Percentiles rank a stretch among this genome's conserved stretches.
Conservation (phyloP, 2,329 filamentous ascomycete species). For the Apiospora arundinis region DNA sequence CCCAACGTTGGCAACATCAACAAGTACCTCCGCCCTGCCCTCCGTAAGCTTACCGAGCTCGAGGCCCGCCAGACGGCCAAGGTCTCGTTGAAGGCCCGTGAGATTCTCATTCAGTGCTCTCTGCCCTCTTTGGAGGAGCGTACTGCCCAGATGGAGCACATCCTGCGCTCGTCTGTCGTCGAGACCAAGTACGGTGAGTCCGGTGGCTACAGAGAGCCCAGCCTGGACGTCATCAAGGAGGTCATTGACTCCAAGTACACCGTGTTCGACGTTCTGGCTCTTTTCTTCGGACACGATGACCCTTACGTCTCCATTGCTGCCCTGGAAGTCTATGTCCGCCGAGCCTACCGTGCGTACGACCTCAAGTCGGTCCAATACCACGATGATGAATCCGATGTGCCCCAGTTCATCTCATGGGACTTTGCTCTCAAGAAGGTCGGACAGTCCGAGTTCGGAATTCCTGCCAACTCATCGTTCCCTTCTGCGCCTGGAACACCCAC, state of each 20-base stretch:
- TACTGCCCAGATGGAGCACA: constrained; percentile 97
- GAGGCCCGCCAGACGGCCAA: constrained; percentile 87
- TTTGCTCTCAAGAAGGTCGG: constrained; percentile 94
- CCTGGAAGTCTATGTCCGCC: constrained; percentile 93
- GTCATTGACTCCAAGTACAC: constrained; percentile 99
- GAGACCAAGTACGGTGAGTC: constrained; percentile 98
- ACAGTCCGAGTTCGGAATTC: constrained; percentile 86
- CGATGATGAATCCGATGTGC: constrained; percentile 69
- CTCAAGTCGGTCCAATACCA: constrained; percentile 90
- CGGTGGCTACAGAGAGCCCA: constrained; percentile 94
- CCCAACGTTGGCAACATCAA: constrained; percentile 86
- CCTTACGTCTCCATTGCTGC: constrained; percentile 93
- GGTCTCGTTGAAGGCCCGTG: constrained; percentile 95
- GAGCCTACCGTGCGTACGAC: constrained; percentile 95
- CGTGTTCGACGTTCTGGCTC: constrained; percentile 92
- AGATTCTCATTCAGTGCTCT: constrained; percentile 96
- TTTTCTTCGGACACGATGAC: constrained; percentile 94
- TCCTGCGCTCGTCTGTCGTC: constrained; percentile 91
- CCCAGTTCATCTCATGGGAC: constrained; percentile 91
- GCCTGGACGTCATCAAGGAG: constrained; percentile 90
- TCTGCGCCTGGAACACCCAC: constrained; percentile 83
- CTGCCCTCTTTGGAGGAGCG: constrained; percentile 96
- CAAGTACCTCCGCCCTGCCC: constrained; percentile 82
- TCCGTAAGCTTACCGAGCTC: constrained; percentile 89
- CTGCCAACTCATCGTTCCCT: constrained; percentile 78